These are phyloP conservation scores for Penicillium olsonii DNA, from an alignment of 2,329 filamentous ascomycete genomes.

Conservation along the genomic window DNA sequence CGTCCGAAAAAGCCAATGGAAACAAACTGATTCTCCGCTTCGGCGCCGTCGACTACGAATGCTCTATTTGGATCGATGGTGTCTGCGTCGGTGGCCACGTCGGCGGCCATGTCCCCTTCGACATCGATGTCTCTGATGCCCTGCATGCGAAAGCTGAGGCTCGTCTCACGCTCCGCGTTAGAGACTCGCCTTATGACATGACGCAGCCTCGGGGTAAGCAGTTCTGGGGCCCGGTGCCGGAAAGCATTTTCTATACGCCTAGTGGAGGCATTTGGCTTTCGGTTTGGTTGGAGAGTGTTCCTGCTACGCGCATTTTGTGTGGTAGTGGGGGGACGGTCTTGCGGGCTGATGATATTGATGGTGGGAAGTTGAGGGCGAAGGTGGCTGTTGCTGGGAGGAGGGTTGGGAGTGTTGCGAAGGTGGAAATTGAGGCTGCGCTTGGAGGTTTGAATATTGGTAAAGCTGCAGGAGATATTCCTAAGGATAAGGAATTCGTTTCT, in stretches of 20 bases:
- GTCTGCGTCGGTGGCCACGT: constrained; percentile 52
- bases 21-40: constrained; percentile 48
- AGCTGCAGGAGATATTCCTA: constrained; percentile 46
- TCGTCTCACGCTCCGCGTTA: constrained; percentile 59
- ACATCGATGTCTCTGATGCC: constrained; percentile 56
- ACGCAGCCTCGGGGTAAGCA: constrained; percentile 69
- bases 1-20: constrained; percentile 43
- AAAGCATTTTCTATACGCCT: constrained; percentile 67
- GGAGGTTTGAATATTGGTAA: constrained; percentile 52
- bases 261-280: constrained; percentile 74
- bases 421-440: constrained; percentile 58
- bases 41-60: constrained; percentile 55
- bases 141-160: constrained; percentile 22
- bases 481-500: constrained; percentile 52
- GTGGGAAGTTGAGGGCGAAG: constrained; percentile 52
- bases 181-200: constrained; percentile 65
- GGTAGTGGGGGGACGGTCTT: constrained; percentile 64
- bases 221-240: constrained; percentile 58
- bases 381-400: constrained; percentile 50
- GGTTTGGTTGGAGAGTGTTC: constrained; percentile 66
- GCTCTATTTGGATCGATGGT: constrained; percentile 59
- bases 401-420: constrained; percentile 36
- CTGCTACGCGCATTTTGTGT: constrained; percentile 55
- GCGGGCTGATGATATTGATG: constrained; percentile 56
- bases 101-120: constrained; percentile 65